Evolutionary conservation across 1,284 basidiomycete genomes (phyloP), one percentile per base, ranked within the genome.

Genomic region (Puccinia sorghi): DNA sequence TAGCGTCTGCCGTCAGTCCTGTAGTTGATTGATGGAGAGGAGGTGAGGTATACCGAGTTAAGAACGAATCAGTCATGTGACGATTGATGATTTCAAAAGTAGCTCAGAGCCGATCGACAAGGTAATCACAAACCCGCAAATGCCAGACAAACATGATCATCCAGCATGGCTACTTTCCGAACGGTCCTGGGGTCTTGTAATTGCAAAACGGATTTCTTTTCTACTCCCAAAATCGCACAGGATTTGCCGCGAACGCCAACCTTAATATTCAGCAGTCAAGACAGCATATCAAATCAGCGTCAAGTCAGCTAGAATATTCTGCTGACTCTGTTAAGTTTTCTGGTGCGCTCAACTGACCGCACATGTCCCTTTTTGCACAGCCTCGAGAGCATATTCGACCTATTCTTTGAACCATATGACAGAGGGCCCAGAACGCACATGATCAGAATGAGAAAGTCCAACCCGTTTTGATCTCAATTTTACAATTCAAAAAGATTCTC

Each of bases 331-430:
- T 32, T 46, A 17, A 11, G 22, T 57, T 13, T 57, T 57, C 20
- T 57, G 64, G 22, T 37, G 56, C 32, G 69, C n/a, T 48, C 11
- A 54, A 87, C 89, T 84, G 84, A 97, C 96, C 73, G 96, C 96
- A 85, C 96, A 98, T 17, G 97, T 99, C 70, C 97, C 97, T 85
- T 96, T 94, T 82, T 93, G 88, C 67, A 99, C 97, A 71, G 97
- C 97, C 86, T 99, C 97, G 27, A 92, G 87, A 7, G 97, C 97
- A 86, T 99, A 99, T 86, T 99, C 97, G 82, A 99, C 97, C 92
- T 97, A 85, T 57, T 72, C 1, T 59, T 59, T 27, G 57, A 32
- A 59, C 57, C 57, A 59, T 37, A 17, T 59, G 25, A 6, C 25
- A 67, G 61, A 20, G 32, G 32, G 32, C 32, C 32, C 32, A 32